Base-by-base conservation (phyloP, 805 yeast species). In the Saitoella complicata region DNA sequence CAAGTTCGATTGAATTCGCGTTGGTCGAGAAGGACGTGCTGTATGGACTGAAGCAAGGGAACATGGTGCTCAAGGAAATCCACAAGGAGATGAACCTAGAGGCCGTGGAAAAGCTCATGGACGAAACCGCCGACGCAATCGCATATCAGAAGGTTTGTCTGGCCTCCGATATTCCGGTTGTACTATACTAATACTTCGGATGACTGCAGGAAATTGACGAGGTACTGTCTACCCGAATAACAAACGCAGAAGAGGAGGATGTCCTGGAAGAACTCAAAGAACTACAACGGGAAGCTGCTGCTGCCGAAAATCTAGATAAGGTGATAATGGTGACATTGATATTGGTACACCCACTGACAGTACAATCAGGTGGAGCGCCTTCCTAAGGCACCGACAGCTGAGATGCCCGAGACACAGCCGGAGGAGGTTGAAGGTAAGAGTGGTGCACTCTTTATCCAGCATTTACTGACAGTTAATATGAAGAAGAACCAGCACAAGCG, bases 21-120 rank as follows among this genome's bases (percentile, higher is more conserved):
- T 63, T 84, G 46, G 77, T 91, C 32, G 97, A 91, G 58, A 75
- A 76, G 50, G 94, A 86, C 54, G 86, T 91, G 38, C 52, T 87
- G 3, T 72, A 71, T 47, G 95, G 96, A 0, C 65, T 91, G 32
- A 70, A 77, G 52, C 78, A 80, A 51, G 97, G 98, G 29, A 86
- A 81, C 56, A 63, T 69, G 43, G 83, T 84, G 8, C 70, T 91
- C 52, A 78, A 72, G 51, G 76, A 74, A 52, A 67, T 91, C 48
- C 91, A 91, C 59, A 64, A 66, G 41, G 95, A 88, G 54, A 73
- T 87, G 73, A 76, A 74, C 34, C 57, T 82, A 11, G 87, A 81
- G 32, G 73, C 74, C 53, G 80, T 86, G n/a, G 95, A 87, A 52
- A 71, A 69, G 55, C 68, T 88, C 3, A 64, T 88, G 72, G 95